Percentiles rank a stretch among this genome's conserved stretches.
These are phyloP conservation scores for Rhodotorula sp. DNA, from an alignment of 1,284 basidiomycete genomes.

Conservation along the genomic window DNA sequence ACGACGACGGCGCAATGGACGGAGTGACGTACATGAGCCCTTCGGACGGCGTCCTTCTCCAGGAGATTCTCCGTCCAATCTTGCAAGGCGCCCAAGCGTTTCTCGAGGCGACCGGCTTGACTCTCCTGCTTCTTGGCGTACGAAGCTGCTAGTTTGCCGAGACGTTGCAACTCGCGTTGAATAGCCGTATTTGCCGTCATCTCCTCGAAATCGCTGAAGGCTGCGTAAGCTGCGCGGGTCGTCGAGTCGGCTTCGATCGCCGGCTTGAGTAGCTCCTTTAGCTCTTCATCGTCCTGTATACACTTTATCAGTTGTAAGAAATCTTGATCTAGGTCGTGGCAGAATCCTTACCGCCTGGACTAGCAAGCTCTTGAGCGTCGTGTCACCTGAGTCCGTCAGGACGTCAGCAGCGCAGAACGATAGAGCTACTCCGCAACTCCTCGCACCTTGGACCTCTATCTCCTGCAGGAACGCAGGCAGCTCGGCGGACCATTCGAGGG, in stretches of 20 bases:
- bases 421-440: constrained; percentile 4
- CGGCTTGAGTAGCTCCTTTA: neutral
- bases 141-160: constrained; percentile 6
- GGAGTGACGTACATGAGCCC: constrained; percentile 10
- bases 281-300: constrained; percentile 4
- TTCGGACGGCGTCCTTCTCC: constrained; percentile 17
- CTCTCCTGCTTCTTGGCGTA: constrained; percentile 2
- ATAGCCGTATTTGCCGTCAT: neutral
- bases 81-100: constrained; percentile 3
- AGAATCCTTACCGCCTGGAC: too few species aligned
- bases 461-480: neutral
- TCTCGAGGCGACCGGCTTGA: constrained; percentile 7
- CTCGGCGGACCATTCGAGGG: constrained; percentile 9
- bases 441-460: constrained; percentile 1
- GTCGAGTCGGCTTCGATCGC: neutral
- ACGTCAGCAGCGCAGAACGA: too few species aligned
- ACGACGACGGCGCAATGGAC: too few species aligned
- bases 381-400: too few species aligned
- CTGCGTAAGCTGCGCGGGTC: neutral
- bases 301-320: too few species aligned
- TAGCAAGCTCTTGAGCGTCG: too few species aligned
- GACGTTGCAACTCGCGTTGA: constrained; percentile 13
- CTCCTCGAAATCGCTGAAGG: constrained; percentile 7
- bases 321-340: too few species aligned
- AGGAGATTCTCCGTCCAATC: constrained; percentile 22